Base-by-base conservation (phyloP, 306 rosid genomes). In the Lathyrus aphaca region DNA sequence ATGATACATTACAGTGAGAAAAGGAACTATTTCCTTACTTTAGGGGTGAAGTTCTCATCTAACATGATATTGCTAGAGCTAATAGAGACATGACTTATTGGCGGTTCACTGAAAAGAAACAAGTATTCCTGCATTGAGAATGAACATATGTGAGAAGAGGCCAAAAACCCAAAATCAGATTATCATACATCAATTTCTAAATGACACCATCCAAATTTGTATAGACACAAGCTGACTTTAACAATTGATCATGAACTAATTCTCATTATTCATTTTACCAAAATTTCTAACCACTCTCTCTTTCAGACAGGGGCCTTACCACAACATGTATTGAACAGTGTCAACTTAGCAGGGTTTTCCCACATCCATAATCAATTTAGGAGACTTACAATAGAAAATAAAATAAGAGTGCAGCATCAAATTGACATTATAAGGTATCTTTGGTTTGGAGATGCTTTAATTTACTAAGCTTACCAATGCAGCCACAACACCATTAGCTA, bases 91-190 rank as follows among this genome's bases (percentile, higher is more conserved):
- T 86, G 89, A 70, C 81, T 85, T 67, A 80, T 80, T 4, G 93
- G 96, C 15, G 88, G 97, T 38, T 93, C 94, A 69, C 74, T 85
- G 86, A 93, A 93, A 62, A 85, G 86, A 84, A 88, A 83, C 82
- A 93, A 85, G 77, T 93, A 93, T 60, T 93, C 96, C 97, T 93
- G 90, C 86, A 76, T 39, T 19, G 14, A 74, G 53, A 76, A 68
- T 58, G 44, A 74, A 29, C 32, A 58, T 27, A 53, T 64, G 32
- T 44, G 16, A 43, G 70, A 16, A 72, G 40, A 8, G 69, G 45
- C 25, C 29, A 71, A 71, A 21, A 5, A 69, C 39, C 25, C 21
- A 66, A 71, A 21, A 53, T 21, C n/a, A 53, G 7, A 10, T 21
- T 10, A 53, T 19, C 59, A 53, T 53, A 29, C 6, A 19, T 53